phyloP scores from a whole-genome alignment of 306 rosid genomes.

The Prunus davidiana region DNA sequence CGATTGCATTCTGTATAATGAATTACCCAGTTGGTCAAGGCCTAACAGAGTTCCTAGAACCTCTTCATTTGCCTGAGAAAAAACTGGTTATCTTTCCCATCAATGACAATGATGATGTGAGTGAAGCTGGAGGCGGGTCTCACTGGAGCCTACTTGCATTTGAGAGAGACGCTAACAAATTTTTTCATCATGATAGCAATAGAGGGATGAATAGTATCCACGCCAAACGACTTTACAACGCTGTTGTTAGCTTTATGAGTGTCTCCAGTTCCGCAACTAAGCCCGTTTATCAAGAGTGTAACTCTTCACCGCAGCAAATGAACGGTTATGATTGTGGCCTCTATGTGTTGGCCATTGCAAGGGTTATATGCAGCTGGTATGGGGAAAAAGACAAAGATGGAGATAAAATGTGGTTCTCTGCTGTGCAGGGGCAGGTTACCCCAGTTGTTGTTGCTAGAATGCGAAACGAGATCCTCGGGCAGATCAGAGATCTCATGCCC shows the following conservation, averaged over 20 bases:
- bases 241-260: slow-evolving; percentile 44
- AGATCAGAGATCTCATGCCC: slow-evolving; percentile 65
- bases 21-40: slow-evolving; percentile 48
- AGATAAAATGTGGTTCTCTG: slow-evolving; percentile 54
- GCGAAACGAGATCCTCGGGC: slow-evolving; percentile 57
- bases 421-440: slow-evolving; percentile 57
- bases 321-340: slow-evolving; percentile 90
- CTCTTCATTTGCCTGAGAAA: slow-evolving; percentile 59
- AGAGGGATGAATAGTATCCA: slow-evolving; percentile 36
- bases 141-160: slow-evolving; percentile 93
- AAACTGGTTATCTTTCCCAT: slow-evolving; percentile 64
- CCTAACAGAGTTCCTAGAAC: slow-evolving; percentile 66
- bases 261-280: slow-evolving; percentile 25
- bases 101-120: slow-evolving; percentile 72
- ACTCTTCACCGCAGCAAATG: slow-evolving; percentile 58
- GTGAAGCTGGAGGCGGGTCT: slow-evolving; percentile 69
- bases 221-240: slow-evolving; percentile 57
- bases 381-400: slow-evolving; percentile 23
- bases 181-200: slow-evolving; percentile 77
- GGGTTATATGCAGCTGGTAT: slow-evolving; percentile 61
- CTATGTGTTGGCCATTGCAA: slow-evolving; percentile 70
- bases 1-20: slow-evolving; percentile 80
- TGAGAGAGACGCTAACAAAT: slow-evolving; percentile 49
- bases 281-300: slow-evolving; percentile 46
- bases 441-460: slow-evolving; percentile 47